phyloP scores from a whole-genome alignment of 2,329 filamentous ascomycete species.

The Zymoseptoria ardabiliae region DNA sequence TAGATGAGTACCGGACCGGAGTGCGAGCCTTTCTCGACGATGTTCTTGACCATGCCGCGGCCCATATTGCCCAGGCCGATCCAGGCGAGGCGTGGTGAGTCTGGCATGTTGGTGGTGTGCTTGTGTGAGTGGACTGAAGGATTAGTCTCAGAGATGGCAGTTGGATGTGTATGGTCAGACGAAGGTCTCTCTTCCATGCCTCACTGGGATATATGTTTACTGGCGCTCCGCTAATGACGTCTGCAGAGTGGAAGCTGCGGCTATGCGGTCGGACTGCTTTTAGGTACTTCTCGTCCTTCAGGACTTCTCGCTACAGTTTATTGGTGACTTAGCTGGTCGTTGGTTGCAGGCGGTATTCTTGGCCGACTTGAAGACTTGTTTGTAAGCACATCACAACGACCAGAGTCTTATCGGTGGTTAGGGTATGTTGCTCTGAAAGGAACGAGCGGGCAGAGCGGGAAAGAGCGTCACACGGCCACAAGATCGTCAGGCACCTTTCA shows the following conservation, averaged over 20 bases:
- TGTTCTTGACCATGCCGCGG: constrained; percentile 74
- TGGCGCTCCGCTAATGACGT: neutral
- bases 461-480: no score
- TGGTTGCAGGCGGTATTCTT: neutral
- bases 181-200: neutral
- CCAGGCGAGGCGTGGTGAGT: constrained; percentile 52
- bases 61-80: constrained; percentile 87
- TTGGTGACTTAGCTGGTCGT: neutral
- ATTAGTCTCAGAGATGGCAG: neutral
- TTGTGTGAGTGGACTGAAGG: neutral
- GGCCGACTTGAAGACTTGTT: neutral
- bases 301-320: neutral
- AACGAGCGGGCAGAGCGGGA: neutral
- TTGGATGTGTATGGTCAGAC: neutral
- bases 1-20: constrained; percentile 66
- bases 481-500: no score
- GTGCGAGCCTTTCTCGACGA: constrained; percentile 68
- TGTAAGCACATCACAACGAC: neutral
- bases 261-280: neutral
- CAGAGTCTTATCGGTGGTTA: neutral
- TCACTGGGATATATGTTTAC: neutral
- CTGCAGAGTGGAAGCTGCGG: neutral
- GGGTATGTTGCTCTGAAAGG: neutral
- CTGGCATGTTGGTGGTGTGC: neutral
- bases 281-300: neutral